Evolutionary conservation across 2,329 filamentous ascomycete genomes (phyloP), one percentile per base, ranked within the genome.

Genomic region (Fusarium mundagurra): DNA sequence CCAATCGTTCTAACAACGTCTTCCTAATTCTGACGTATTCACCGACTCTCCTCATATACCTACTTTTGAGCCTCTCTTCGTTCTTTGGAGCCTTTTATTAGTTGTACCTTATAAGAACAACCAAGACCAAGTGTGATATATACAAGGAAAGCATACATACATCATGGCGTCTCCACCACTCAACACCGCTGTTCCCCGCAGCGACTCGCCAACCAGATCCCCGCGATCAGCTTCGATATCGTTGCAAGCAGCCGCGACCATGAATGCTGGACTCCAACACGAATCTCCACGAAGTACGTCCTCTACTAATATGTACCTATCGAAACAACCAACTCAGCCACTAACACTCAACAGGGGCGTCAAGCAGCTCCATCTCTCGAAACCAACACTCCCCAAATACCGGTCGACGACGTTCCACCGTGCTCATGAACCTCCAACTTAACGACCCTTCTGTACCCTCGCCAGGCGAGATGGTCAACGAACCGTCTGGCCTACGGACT

Each of bases 191-290:
- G 55, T 65, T 38, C 74, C 78, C 66, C 81, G 79, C 77, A 72
- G 77, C 74, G 85, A 88, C 68, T 89, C 89, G 31, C 88, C 90
- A 33, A 89, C 89, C 38, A 86, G 89, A 54, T 91, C 91, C 50
- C 89, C 90, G 43, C 87, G 92, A 75, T 90, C 90, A 57, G 89
- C 92, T 39, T 90, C 92, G 45, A 88, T 89, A 71, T 94, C 93
- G 20, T 87, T 96, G 16, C 93, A 93, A 80, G 93, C 93, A 59
- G 91, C 93, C 18, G 93, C 93, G 13, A 91, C 92, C 48, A 89
- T 95, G 82, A 96, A 96, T 80, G 92, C 93, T 34, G 90, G 93
- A 59, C 89, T 94, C 34, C 91, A 93, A 75, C 89, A 89, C 72
- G 89, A 93, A 78, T 86, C 89, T 44, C 88, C 89, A 18, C 83